phyloP scores from a whole-genome alignment of 148 eudicot species.

The Chenopodium album region DNA sequence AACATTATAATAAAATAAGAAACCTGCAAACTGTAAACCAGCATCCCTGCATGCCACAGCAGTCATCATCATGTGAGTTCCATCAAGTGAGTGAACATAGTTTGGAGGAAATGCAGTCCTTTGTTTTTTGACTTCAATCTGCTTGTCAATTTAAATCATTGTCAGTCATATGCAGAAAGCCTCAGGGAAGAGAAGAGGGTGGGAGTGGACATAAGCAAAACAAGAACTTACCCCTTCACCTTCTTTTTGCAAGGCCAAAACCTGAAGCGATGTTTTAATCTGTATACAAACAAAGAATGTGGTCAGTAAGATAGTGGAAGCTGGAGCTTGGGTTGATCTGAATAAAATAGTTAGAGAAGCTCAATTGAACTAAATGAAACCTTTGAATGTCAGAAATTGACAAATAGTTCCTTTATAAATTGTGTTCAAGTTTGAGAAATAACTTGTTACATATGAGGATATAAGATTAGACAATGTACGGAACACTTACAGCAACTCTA shows the following conservation, averaged over 20 bases:
- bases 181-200: neutral
- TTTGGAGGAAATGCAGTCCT: slow-evolving; percentile 92
- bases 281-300: slow-evolving; percentile 34
- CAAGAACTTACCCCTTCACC: slow-evolving; percentile 56
- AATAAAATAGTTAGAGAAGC: too few relatives aligned
- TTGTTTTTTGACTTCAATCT: slow-evolving; percentile 76
- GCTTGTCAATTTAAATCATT: slow-evolving; percentile 8
- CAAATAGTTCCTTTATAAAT: too few relatives aligned
- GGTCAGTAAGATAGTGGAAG: slow-evolving; percentile 2
- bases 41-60: slow-evolving; percentile 87
- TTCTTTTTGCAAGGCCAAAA: slow-evolving; percentile 70
- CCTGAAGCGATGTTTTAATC: slow-evolving; percentile 83
- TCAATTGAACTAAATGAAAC: too few relatives aligned
- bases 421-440: too few relatives aligned
- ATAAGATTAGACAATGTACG: too few relatives aligned
- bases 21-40: slow-evolving; percentile 92
- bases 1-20: slow-evolving; percentile 16
- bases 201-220: neutral
- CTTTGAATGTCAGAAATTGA: too few relatives aligned
- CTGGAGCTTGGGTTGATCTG: neutral
- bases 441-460: too few relatives aligned
- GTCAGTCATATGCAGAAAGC: slow-evolving; percentile 8
- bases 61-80: slow-evolving; percentile 99
- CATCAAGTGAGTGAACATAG: slow-evolving; percentile 90
- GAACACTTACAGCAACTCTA: too few relatives aligned